Base-by-base conservation (phyloP, 495 filamentous ascomycete genomes). In the Aspergillus coremiiformis region DNA sequence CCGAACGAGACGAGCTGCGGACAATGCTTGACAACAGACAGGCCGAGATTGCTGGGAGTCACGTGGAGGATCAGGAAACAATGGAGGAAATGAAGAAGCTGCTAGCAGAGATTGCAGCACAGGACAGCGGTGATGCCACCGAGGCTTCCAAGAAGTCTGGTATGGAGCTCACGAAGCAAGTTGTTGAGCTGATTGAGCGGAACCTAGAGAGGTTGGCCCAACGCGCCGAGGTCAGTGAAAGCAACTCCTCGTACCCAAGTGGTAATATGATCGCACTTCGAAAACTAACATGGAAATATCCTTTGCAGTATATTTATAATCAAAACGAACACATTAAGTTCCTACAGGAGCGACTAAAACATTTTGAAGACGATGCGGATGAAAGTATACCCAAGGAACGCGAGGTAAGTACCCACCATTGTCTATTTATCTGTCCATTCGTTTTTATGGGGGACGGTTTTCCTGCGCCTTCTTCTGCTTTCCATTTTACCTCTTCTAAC, bases 291-390 rank as follows among this genome's bases (percentile, higher is more conserved):
- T 12, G 8, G 1, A 42, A 29, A 56, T 33, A 56, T 64, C 49
- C 66, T 23, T n/a, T 49, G 44, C 57, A 82, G 81, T 78, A 83
- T 58, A 81, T 82, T 57, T 72, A 81, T 53, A 77, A 79, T 51
- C 81, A 83, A 65, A 79, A 82, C 39, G 67, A 71, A 29, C 69
- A 79, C 46, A 81, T 84, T 66, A 78, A 78, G 61, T 75, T 78
- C 26, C 72, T 84, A 15, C 76, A 79, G 49, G 72, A 76, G 52
- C 73, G 75, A 43, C 70, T 84, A 51, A 77, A 78, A 32, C 66
- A 73, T 24, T 73, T 75, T 37, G 73, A 78, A 57, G 73, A 77
- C 47, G 64, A 62, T 46, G 60, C 66, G 17, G 66, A 75, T 50
- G 62, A 69, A 30, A 61, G 66, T 22, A 74, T 78, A 29, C 64